Base-by-base conservation (phyloP, 805 yeast species). In the Saccharomycopsis lassenensis region DNA sequence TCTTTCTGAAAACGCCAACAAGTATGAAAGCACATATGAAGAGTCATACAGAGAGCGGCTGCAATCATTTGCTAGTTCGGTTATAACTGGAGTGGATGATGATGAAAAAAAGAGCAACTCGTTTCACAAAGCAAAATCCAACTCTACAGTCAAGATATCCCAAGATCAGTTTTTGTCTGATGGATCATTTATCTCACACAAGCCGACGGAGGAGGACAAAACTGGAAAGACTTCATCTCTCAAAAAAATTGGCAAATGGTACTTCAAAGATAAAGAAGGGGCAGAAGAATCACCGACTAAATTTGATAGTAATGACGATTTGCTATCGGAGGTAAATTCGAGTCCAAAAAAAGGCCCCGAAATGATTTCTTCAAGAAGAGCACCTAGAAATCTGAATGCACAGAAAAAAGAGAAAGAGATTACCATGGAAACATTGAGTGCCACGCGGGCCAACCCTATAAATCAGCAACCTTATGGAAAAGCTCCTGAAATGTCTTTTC, bases 181-280 rank as follows among this genome's bases (percentile, higher is more conserved):
- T 40, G 57, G 57, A 1, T 44, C 53, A 2, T 54, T 42, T 33
- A 52, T 53, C 2, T 18, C 46, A 0, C 39, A 44, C 25, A 31
- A 15, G 14, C 27, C 11, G 24, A 26, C 7, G 29, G 27, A 46
- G 17, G 54, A 47, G 22, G 54, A 46, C 2, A 52, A 45, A 18
- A 52, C 46, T 29, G 56, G 46, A 15, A 52, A 52, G 10, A 17
- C 26, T 18, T 19, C 31, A 16, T 66, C 83, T 0, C 56, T 77
- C 31, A 68, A 64, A 40, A 79, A 73, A 47, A 53, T 81, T 5
- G 82, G 81, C 1, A 75, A 69, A 43, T 77, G 89, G 84, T 80
- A 80, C 46, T 65, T 64, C 36, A 72, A 65, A 24, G 68, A 68
- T 37, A 69, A 61, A 16, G 51, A 47, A 16, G 35, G 19, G 11